Evolutionary conservation across 164 flowering plant genomes (phyloP).

Genomic region (Magnolia kwangsiensis): DNA sequence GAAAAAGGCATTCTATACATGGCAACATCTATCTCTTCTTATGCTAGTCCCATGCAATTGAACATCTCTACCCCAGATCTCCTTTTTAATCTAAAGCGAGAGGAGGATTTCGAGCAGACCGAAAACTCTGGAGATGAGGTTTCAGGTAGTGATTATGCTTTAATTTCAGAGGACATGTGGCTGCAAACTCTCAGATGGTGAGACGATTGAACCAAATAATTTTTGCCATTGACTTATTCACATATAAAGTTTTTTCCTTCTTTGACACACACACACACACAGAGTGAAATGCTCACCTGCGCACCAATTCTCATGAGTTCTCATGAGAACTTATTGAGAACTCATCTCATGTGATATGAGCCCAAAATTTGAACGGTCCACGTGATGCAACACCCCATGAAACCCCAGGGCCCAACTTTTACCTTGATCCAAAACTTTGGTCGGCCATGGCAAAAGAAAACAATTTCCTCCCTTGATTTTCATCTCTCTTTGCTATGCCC

Average conservation of each 20-base stretch:
- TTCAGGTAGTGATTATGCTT: conserved; percentile 74
- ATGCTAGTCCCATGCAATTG: conserved; percentile 69
- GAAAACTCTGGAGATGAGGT: conserved; percentile 55
- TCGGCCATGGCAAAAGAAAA: too few relatives aligned
- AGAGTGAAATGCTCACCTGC: too few relatives aligned
- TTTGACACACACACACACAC: too few relatives aligned
- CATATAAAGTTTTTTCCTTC: not conserved
- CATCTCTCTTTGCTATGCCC: too few relatives aligned
- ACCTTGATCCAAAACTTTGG: too few relatives aligned
- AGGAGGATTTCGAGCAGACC: conserved; percentile 40
- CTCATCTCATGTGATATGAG: too few relatives aligned
- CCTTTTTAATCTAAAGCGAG: conserved; percentile 62
- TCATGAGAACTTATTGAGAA: too few relatives aligned
- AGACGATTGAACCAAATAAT: conserved; percentile 9
- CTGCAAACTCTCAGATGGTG: conserved; percentile 89
- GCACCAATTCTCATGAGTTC: too few relatives aligned
- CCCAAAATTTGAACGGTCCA: too few relatives aligned
- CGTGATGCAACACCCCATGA: too few relatives aligned
- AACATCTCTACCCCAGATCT: conserved; percentile 77
- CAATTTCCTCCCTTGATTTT: too few relatives aligned
- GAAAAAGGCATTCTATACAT: conserved; percentile 53
- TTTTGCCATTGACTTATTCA: not conserved
- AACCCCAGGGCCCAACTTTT: too few relatives aligned
- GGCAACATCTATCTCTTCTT: conserved; percentile 40
- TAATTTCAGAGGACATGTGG: conserved; percentile 86